These are phyloP conservation scores for Periconia sp. DNA, from an alignment of 2,329 filamentous ascomycete genomes.

Conservation along the genomic window DNA sequence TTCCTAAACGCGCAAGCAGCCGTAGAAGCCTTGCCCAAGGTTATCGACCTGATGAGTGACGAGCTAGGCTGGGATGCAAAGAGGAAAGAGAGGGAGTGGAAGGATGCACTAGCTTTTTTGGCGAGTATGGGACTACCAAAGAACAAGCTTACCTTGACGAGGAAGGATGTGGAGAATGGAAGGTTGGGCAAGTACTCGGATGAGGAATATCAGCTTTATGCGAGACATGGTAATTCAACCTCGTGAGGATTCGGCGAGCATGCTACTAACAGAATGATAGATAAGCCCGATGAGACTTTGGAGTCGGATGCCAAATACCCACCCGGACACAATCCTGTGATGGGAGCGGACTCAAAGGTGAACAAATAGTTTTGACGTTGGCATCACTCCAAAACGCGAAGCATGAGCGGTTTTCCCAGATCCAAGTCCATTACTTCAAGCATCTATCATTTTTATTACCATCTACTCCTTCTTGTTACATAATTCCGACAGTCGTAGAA, in stretches of 20 bases:
- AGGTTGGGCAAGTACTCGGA: conserved; percentile 50
- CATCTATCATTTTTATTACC: no score
- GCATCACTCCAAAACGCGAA: no score
- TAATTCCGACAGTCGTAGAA: no score
- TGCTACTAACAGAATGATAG: conserved; percentile 34
- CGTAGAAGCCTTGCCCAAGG: conserved; percentile 79
- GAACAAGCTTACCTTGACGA: conserved; percentile 60
- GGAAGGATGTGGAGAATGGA: conserved; percentile 65
- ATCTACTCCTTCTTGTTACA: no score
- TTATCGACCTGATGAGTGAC: conserved; percentile 88
- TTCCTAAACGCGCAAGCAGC: conserved; percentile 93
- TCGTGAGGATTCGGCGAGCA: background rate
- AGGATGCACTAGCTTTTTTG: conserved; percentile 66
- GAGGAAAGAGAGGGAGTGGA: conserved; percentile 82
- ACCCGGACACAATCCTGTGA: conserved; percentile 53
- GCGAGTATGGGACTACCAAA: conserved; percentile 67
- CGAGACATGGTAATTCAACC: conserved; percentile 53
- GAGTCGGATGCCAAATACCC: conserved; percentile 56
- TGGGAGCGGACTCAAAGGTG: conserved; percentile 51
- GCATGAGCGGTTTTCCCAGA: no score
- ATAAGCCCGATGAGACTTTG: conserved; percentile 61
- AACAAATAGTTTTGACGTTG: conserved; percentile 57
- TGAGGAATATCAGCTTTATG: conserved; percentile 57
- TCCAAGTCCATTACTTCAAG: no score
- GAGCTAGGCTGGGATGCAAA: conserved; percentile 79